These are phyloP conservation scores for Phytophthora hybrid DNA, from an alignment of 352 stramenopile species.

Conservation along the genomic window DNA sequence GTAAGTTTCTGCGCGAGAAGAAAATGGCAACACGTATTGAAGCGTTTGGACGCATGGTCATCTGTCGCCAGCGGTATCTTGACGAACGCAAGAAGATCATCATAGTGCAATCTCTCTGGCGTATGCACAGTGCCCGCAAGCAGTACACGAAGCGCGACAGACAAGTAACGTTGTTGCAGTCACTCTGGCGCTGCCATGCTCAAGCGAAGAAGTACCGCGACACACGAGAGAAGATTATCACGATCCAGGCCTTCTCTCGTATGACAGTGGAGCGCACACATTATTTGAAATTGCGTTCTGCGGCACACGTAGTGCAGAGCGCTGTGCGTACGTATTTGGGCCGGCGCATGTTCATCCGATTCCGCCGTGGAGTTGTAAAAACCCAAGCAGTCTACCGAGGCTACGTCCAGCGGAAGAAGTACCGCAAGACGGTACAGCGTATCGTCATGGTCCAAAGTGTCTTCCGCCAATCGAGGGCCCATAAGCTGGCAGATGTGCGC, in stretches of 20 bases:
- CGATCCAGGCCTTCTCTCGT: slow-evolving; percentile 67
- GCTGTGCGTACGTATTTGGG: slow-evolving; percentile 79
- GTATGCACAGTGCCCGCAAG: slow-evolving; percentile 75
- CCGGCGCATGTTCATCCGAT: slow-evolving; percentile 67
- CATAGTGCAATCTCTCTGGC: slow-evolving; percentile 80
- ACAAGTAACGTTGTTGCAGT: slow-evolving; percentile 80
- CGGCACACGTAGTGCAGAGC: slow-evolving; percentile 72
- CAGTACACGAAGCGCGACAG: slow-evolving; percentile 55
- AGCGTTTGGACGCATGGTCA: slow-evolving; percentile 85
- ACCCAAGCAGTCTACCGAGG: slow-evolving; percentile 76
- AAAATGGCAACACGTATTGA: slow-evolving; percentile 90
- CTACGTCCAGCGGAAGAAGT: slow-evolving; percentile 69
- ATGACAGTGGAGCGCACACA: slow-evolving; percentile 66
- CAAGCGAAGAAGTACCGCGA: slow-evolving; percentile 65
- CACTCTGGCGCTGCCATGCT: slow-evolving; percentile 77
- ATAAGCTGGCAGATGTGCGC: slow-evolving; percentile 54
- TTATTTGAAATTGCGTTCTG: slow-evolving; percentile 63
- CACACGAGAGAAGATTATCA: slow-evolving; percentile 69
- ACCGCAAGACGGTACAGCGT: slow-evolving; percentile 45
- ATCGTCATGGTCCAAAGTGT: slow-evolving; percentile 86
- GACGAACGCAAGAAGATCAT: slow-evolving; percentile 76
- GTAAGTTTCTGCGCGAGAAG: slow-evolving; percentile 83
- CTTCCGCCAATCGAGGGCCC: slow-evolving; percentile 69
- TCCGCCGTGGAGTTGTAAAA: slow-evolving; percentile 67
- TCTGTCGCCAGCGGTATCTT: slow-evolving; percentile 72